phyloP scores from a whole-genome alignment of 1,139 yeast genomes.

The Ashbya aceris region DNA sequence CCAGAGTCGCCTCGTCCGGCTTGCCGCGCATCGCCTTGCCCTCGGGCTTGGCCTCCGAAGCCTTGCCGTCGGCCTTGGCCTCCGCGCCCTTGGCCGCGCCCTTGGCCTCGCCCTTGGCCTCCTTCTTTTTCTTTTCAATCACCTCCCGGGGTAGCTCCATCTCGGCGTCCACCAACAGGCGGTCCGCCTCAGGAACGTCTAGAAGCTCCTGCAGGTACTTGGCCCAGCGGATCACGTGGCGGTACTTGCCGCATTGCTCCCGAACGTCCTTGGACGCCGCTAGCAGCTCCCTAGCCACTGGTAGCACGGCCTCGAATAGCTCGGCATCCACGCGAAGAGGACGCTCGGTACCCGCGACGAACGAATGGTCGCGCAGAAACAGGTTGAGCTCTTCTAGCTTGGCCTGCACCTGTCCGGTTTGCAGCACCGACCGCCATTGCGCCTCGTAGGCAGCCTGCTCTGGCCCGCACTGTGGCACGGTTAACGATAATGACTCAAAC shows the following conservation, averaged over 20 bases:
- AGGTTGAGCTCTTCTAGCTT: conserved; percentile 56
- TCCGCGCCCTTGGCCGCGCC: conserved; percentile 24
- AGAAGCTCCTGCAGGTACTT: conserved; percentile 70
- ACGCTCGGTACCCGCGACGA: conserved; percentile 48
- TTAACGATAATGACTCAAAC: conserved; percentile 36
- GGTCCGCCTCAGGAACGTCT: conserved; percentile 43
- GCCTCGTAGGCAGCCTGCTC: conserved; percentile 63
- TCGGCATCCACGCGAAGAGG: conserved; percentile 62
- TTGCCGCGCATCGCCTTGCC: conserved; percentile 31
- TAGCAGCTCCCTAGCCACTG: conserved; percentile 49
- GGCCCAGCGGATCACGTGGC: conserved; percentile 89
- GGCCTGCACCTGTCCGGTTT: conserved; percentile 45
- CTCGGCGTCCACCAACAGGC: conserved; percentile 47
- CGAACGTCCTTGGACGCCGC: conserved; percentile 29
- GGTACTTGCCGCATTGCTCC: conserved; percentile 41
- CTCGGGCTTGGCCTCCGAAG: conserved; percentile 31
- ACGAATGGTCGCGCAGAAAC: conserved; percentile 59
- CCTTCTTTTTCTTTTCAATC: conserved; percentile 51
- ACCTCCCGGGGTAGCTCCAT: conserved; percentile 61
- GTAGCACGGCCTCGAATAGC: conserved; percentile 57
- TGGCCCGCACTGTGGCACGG: conserved; percentile 29
- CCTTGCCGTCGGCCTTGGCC: conserved; percentile 30
- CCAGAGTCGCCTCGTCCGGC: conserved; percentile 57
- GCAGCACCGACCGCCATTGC: conserved; percentile 71
- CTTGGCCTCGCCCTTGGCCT: conserved; percentile 27